Percentiles rank a stretch among this genome's conserved stretches.
Conservation (phyloP, 352 stramenopile genomes). For the Globisporangium splendens region DNA sequence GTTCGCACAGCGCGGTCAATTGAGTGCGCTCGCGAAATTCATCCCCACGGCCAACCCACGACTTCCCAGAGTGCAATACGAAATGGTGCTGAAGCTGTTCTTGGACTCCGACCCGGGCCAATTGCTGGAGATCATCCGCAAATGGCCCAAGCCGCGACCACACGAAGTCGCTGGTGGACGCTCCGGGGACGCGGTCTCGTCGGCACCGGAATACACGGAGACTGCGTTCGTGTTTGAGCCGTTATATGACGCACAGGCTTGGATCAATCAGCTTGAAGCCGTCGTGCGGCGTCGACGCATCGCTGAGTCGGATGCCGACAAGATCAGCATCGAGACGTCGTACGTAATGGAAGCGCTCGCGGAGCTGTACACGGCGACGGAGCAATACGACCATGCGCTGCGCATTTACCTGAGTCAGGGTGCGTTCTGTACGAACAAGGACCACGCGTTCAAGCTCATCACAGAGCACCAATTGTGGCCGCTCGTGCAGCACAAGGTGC, state of each 20-base stretch:
- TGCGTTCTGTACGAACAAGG: conserved; percentile 83
- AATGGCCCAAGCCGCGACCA: conserved; percentile 72
- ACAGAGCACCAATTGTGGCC: conserved; percentile 78
- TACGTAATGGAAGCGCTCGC: conserved; percentile 81
- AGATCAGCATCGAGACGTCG: conserved; percentile 74
- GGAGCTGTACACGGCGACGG: conserved; percentile 76
- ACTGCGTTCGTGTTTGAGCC: conserved; percentile 65
- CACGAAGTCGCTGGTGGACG: conserved; percentile 25
- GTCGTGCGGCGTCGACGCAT: conserved; percentile 70
- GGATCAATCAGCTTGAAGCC: conserved; percentile 81
- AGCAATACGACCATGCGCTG: conserved; percentile 79
- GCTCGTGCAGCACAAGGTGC: conserved; percentile 73
- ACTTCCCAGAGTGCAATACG: conserved; percentile 67
- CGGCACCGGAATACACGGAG: conserved; percentile 72
- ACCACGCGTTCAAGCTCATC: conserved; percentile 83
- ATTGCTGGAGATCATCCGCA: conserved; percentile 73
- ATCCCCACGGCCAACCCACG: conserved; percentile 74
- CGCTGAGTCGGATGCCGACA: conserved; percentile 48
- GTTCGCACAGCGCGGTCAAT: conserved; percentile 70
- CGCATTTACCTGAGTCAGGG: conserved; percentile 85
- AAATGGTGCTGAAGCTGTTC: conserved; percentile 86
- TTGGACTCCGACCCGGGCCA: conserved; percentile 75
- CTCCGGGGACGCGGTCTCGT: background rate
- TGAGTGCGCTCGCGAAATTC: conserved; percentile 65
- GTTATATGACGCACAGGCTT: conserved; percentile 71